Evolutionary conservation across 2,329 filamentous ascomycete species (phyloP).

Genomic region (Clarireedia sp.): DNA sequence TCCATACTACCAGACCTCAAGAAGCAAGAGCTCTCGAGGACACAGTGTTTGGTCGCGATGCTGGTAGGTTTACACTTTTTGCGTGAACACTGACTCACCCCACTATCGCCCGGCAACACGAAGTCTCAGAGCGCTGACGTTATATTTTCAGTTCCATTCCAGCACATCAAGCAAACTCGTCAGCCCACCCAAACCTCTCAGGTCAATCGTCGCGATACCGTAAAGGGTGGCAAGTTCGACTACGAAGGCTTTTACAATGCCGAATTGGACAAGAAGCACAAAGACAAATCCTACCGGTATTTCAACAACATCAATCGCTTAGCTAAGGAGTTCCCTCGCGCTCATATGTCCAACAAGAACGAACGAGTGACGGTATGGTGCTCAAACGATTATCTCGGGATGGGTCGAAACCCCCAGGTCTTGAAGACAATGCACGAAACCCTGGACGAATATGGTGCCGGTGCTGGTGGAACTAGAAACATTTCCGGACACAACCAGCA

Average conservation of each 20-base stretch:
- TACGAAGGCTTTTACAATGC: conserved; percentile 83
- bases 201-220: conserved; percentile 18
- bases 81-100: background rate
- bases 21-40: conserved; percentile 71
- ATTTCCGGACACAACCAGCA: conserved; percentile 98
- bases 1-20: conserved; percentile 74
- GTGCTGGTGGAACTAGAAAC: conserved; percentile 91
- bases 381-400: conserved; percentile 97
- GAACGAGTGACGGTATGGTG: conserved; percentile 97
- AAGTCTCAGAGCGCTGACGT: background rate
- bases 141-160: conserved; percentile 30
- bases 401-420: conserved; percentile 86
- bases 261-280: conserved; percentile 97
- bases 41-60: conserved; percentile 40
- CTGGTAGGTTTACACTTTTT: conserved; percentile 35
- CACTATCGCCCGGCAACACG: background rate
- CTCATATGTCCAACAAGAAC: conserved; percentile 76
- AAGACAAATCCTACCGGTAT: conserved; percentile 99
- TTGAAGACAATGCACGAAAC: conserved; percentile 91
- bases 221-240: conserved; percentile 60
- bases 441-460: conserved; percentile 87
- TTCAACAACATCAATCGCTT: conserved; percentile 99
- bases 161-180: conserved; percentile 15
- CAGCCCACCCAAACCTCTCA: conserved; percentile 20
- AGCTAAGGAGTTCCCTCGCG: conserved; percentile 90